These are phyloP conservation scores for Pythium sukuiense DNA, from an alignment of 352 stramenopile genomes.

Conservation along the genomic window DNA sequence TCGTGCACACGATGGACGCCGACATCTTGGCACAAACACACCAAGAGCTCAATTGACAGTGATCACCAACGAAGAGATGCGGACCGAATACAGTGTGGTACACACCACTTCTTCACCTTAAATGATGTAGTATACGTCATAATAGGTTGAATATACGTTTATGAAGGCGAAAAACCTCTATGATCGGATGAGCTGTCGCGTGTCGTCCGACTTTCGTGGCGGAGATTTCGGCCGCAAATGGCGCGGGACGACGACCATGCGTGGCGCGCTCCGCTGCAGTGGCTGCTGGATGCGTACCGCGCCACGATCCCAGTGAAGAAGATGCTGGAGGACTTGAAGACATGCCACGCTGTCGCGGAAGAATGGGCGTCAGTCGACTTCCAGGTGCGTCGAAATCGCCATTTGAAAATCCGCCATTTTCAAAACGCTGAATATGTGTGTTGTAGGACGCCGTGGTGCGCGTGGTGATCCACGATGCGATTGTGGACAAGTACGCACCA, in stretches of 20 bases:
- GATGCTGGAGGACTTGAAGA: slow-evolving; percentile 42
- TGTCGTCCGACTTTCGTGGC: slow-evolving; percentile 1
- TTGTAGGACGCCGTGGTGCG: slow-evolving; percentile 51
- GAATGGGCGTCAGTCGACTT: slow-evolving; percentile 53
- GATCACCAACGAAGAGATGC: slow-evolving; percentile 17
- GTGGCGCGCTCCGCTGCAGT: slow-evolving; percentile 23
- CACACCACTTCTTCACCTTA: background rate
- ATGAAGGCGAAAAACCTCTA: slow-evolving; percentile 2
- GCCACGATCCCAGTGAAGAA: slow-evolving; percentile 56
- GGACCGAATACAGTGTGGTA: background rate
- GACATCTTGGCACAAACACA: slow-evolving; percentile 5
- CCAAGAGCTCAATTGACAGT: background rate
- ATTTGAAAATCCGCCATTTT: background rate
- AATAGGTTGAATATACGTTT: background rate
- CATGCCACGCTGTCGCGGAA: slow-evolving; percentile 20
- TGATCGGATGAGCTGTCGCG: background rate
- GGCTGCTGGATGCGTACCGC: slow-evolving; percentile 60
- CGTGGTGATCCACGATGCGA: slow-evolving; percentile 47
- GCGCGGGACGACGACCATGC: background rate
- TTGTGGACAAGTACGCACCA: slow-evolving; percentile 65
- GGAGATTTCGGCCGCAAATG: background rate
- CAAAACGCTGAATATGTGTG: background rate
- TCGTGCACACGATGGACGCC: slow-evolving; percentile 64
- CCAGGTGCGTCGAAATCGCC: slow-evolving; percentile 39
- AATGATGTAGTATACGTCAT: slow-evolving; percentile 7